Percentiles rank a stretch among this genome's conserved stretches.
These are phyloP conservation scores for Trichoderma brevicompactum DNA, from an alignment of 2,329 filamentous ascomycete species.

Conservation along the genomic window DNA sequence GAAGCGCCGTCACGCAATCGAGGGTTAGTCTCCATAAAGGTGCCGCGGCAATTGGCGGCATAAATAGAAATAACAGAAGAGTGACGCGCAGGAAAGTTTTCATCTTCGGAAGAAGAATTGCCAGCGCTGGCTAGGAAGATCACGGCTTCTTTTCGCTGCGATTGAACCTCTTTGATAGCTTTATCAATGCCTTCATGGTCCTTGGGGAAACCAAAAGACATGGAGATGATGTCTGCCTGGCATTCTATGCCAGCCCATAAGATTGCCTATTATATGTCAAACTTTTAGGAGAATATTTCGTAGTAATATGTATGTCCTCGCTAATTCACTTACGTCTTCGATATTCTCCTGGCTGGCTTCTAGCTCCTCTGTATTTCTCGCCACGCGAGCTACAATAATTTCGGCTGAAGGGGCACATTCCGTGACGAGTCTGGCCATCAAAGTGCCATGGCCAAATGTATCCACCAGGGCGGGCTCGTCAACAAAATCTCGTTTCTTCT, in stretches of 20 bases:
- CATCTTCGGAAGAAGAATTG: constrained; percentile 14
- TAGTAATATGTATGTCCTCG: too few relatives aligned
- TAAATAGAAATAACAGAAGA: constrained; percentile 30
- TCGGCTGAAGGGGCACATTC: neutral
- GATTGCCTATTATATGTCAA: constrained; percentile 32
- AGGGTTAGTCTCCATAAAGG: constrained; percentile 26
- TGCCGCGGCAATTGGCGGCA: constrained; percentile 30
- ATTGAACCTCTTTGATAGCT: neutral
- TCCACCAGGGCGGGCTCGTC: neutral
- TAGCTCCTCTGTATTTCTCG: neutral
- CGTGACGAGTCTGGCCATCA: neutral
- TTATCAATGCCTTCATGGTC: neutral
- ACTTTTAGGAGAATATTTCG: too few relatives aligned
- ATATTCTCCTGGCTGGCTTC: neutral
- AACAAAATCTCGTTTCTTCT: neutral
- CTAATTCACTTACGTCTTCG: neutral
- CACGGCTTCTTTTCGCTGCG: neutral
- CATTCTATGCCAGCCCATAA: constrained; percentile 31
- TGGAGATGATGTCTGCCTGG: constrained; percentile 37
- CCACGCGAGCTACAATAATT: neutral
- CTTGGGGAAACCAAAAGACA: constrained; percentile 36
- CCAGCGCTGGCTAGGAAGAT: constrained; percentile 22
- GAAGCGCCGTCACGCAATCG: neutral
- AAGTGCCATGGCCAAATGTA: neutral
- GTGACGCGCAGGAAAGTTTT: constrained; percentile 24